Evolutionary conservation across 352 stramenopile species (phyloP).

Genomic region (Globisporangium recalcitrans): DNA sequence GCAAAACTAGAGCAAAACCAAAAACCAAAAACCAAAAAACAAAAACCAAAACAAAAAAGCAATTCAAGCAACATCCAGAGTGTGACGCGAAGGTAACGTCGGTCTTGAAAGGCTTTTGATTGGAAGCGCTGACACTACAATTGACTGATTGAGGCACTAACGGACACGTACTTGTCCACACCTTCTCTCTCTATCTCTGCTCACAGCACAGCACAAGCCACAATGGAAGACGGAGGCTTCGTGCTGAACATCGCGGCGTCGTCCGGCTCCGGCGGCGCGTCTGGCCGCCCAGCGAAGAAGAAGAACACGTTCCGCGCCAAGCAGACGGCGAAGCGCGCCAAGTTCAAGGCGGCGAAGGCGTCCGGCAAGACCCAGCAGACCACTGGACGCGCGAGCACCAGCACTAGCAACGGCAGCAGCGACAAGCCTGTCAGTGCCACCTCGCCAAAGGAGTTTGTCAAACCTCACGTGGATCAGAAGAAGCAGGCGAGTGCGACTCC

Average conservation of each 20-base stretch:
- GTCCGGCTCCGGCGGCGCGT: conserved; percentile 16
- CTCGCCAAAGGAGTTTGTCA: conserved; percentile 1
- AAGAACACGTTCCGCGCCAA: conserved; percentile 78
- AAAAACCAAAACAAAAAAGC: too few species aligned
- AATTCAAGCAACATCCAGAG: not conserved
- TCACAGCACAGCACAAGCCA: not conserved
- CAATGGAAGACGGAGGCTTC: conserved; percentile 57
- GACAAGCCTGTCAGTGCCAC: conserved; percentile 6
- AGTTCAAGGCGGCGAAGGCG: conserved; percentile 22
- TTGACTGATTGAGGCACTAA: not conserved
- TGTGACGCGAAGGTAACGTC: conserved; percentile 1
- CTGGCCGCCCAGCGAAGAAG: conserved; percentile 44
- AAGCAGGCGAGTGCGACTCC: not conserved
- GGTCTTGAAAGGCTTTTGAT: not conserved
- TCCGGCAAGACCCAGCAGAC: conserved; percentile 10
- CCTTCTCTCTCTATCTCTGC: not conserved
- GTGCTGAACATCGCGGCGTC: conserved; percentile 78
- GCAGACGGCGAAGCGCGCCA: conserved; percentile 42
- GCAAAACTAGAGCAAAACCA: not conserved
- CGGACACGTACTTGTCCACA: not conserved
- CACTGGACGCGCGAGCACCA: conserved; percentile 3
- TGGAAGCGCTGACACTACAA: not conserved
- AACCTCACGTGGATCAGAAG: conserved; percentile 5
- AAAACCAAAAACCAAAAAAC: too few species aligned
- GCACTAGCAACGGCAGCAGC: not conserved